Conservation (phyloP, 2,329 filamentous ascomycete species). For the Aspergillus quadrilineatus region DNA sequence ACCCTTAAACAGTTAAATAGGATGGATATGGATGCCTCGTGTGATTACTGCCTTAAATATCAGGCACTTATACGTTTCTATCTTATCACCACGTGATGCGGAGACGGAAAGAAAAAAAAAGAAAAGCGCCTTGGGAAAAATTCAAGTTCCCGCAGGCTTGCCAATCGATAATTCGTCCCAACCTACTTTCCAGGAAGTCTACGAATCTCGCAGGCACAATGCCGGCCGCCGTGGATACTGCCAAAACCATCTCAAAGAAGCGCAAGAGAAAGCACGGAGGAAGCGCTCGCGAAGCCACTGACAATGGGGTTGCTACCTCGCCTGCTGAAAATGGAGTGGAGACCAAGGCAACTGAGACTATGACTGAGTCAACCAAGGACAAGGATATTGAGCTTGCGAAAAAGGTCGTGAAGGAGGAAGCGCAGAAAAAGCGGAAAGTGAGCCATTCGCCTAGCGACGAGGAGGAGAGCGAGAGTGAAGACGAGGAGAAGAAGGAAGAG, state of each 20-base stretch:
- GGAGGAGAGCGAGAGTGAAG: constrained; percentile 29
- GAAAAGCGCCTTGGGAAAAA: constrained; percentile 23
- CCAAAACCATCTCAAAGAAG: constrained; percentile 43
- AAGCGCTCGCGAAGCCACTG: constrained; percentile 24
- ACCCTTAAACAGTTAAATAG: too few relatives aligned
- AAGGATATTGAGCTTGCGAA: constrained; percentile 14
- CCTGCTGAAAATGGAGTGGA: constrained; percentile 20
- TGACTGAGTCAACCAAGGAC: constrained; percentile 18
- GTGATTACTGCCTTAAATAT: too few relatives aligned
- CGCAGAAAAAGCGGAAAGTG: constrained; percentile 41
- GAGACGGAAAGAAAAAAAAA: constrained; percentile 29
- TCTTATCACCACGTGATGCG: constrained; percentile 35
- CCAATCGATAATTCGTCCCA: constrained; percentile 9
- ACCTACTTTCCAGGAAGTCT: constrained; percentile 9
- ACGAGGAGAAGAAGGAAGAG: constrained; percentile 31
- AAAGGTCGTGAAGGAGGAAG: constrained; percentile 26
- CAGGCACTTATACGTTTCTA: constrained; percentile 12
- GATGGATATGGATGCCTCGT: constrained; percentile 11
- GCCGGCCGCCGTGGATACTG: constrained; percentile 39
- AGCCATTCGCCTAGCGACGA: constrained; percentile 38
- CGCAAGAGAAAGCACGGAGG: constrained; percentile 46
- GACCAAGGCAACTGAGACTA: constrained; percentile 21
- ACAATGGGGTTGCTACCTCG: constrained; percentile 27
- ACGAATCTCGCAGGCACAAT: constrained; percentile 24
- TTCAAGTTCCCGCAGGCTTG: constrained; percentile 12